Evolutionary conservation across 2,329 filamentous ascomycete species (phyloP), one percentile per base, ranked within the genome.

Genomic region (Sporothrix pseudoabietina): DNA sequence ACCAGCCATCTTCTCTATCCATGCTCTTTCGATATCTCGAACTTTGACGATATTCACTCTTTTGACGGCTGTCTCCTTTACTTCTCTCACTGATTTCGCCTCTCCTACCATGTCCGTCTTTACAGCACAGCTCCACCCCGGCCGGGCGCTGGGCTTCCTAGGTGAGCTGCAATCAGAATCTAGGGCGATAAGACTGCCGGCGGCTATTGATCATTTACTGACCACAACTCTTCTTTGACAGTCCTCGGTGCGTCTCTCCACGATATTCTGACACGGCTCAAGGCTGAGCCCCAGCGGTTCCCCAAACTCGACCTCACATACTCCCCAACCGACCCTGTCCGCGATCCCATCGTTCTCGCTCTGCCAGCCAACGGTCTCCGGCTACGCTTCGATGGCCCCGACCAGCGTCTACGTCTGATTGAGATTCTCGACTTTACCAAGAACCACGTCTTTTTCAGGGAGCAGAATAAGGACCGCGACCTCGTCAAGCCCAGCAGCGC

Each of bases 371-470:
- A 98, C 82, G 96, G 96, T 39, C 82, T 99, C 41, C 92, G 95
- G 14, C 84, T 99, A 71, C 93, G 93, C 57, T 99, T 99, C 79
- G 96, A 99, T 80, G 96, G 94, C 0, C 90, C 93, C 4, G 94
- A 98, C 78, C 96, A 99, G 82, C 90, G 95, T 49, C 84, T 99
- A 57, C 92, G 96, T 2, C 84, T 99, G 75, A 93, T 99, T 77
- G 96, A 99, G 81, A 89, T 98, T 8, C 83, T 93, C 71, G 94
- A 98, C 82, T 98, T 99, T 80, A 90, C 91, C 65, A 96, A 94
- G 81, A 94, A 90, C 75, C 88, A 90, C 75, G 89, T 98, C 75
- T 90, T 91, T 22, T 97, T 98, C 83, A 96, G 93, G 78, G 88
- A 89, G 75, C 82, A 84, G 75, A 83, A 84, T 70, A 85, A 89